These are phyloP conservation scores for Suhomyces kilbournensis DNA, from an alignment of 805 yeast genomes.

Conservation along the genomic window DNA sequence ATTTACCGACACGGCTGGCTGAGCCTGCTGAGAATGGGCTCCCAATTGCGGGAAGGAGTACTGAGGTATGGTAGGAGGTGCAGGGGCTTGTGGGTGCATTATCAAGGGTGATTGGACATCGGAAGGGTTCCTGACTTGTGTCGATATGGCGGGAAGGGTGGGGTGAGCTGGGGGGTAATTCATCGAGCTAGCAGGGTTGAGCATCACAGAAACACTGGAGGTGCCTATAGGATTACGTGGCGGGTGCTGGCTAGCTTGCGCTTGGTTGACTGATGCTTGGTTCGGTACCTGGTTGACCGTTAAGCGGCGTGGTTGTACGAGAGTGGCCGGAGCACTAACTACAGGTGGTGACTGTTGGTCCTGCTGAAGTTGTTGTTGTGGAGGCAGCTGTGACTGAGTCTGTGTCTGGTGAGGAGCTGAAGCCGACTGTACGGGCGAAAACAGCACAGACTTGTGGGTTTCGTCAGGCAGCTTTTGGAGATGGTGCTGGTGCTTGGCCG, in stretches of 20 bases:
- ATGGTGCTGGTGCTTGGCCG: constrained; percentile 41
- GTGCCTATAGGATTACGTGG: neutral
- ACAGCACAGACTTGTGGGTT: neutral
- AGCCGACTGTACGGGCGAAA: neutral
- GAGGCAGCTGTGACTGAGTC: neutral
- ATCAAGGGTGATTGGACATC: constrained; percentile 1
- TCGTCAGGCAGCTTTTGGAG: constrained; percentile 8
- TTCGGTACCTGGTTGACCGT: neutral
- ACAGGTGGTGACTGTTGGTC: neutral
- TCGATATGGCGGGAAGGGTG: neutral
- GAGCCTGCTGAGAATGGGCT: neutral
- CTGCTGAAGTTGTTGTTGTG: neutral
- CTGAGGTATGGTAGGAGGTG: neutral
- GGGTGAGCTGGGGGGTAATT: neutral
- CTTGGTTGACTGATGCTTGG: neutral
- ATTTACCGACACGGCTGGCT: neutral
- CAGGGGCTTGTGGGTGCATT: constrained; percentile 1
- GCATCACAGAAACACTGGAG: neutral
- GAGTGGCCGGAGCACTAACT: neutral
- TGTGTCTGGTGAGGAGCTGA: constrained; percentile 1
- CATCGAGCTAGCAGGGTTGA: constrained; percentile 1
- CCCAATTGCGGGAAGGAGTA: neutral
- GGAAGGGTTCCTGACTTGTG: neutral
- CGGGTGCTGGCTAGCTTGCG: neutral
- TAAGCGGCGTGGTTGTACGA: neutral